phyloP scores from a whole-genome alignment of 805 yeast genomes.

The Kodamaea hsintzibuensis region DNA sequence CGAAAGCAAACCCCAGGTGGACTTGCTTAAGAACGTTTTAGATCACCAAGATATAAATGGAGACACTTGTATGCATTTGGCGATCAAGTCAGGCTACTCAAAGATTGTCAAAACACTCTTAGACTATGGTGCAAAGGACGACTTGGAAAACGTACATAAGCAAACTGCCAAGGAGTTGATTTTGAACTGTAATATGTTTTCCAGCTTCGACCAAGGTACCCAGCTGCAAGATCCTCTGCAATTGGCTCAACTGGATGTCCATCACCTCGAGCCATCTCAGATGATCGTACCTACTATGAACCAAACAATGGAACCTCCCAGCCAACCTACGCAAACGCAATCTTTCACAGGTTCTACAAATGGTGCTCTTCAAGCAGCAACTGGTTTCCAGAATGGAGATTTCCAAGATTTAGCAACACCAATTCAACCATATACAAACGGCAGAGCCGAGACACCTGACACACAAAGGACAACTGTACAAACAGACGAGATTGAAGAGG shows the following conservation, averaged over 20 bases:
- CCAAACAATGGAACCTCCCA: neutral
- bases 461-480: constrained; percentile 47
- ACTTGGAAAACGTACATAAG: constrained; percentile 41
- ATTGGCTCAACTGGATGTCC: neutral
- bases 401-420: constrained; percentile 28
- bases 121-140: constrained; percentile 80
- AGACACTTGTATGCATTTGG: constrained; percentile 82
- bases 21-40: constrained; percentile 59
- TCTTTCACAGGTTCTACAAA: neutral
- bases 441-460: constrained; percentile 40
- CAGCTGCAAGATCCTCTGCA: constrained; percentile 2
- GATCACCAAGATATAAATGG: constrained; percentile 83
- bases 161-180: constrained; percentile 47
- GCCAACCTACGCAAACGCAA: neutral
- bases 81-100: constrained; percentile 64
- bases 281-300: constrained; percentile 1
- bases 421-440: constrained; percentile 23
- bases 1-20: constrained; percentile 46
- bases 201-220: constrained; percentile 9
- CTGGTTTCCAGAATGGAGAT: constrained; percentile 4
- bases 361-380: neutral
- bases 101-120: constrained; percentile 77
- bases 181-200: constrained; percentile 37
- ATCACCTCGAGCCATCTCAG: constrained; percentile 9
- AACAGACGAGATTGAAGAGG: constrained; percentile 42